Base-by-base conservation (phyloP, 768 basidiomycete species). In the Goffeauzyma gilvescens region DNA sequence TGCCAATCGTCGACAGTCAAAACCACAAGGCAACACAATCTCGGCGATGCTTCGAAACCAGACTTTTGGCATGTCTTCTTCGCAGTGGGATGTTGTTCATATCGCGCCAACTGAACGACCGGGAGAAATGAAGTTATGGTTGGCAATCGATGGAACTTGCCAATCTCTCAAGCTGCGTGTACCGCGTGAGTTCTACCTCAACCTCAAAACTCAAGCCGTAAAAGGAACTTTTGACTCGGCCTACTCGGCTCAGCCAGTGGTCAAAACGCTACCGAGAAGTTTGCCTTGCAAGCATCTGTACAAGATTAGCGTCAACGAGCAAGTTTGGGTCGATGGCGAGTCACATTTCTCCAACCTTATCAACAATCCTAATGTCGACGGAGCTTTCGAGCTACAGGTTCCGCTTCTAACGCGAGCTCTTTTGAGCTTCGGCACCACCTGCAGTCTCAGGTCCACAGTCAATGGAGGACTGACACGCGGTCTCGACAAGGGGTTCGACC, bases 311-410 rank as follows among this genome's bases (percentile, higher is more conserved):
- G 83, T 87, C 18, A 72, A 78, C 24, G 93, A 96, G 58, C 78
- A 80, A 5, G 66, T 78, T 13, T 98, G 81, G 63, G 69, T 79
- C 23, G 75, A 81, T 23, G 81, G 79, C 23, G 79, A 84, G 52
- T 79, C 84, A 43, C 84, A 93, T 59, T 95, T 96, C 57, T 78
- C 85, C 14, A 79, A 87, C 58, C 69, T 96, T 38, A 83, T 75
- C 45, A 93, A 93, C 56, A 82, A 89, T 54, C 83, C 89, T 0
- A 85, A 82, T 55, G 84, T 95, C 7, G 86, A 95, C 53, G 86
- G 85, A 1, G 81, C 93, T 3, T 98, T 79, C 55, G 93, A 98
- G 65, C 70, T 79, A 15, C 45, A 87, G 85, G 71, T 95, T 13
- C 84, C 93, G 6, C 72, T 90, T 14, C 66, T 78, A 35, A 71